Evolutionary conservation across 768 basidiomycete genomes (phyloP), one percentile per base, ranked within the genome.

Genomic region (Glaciozyma martinii): DNA sequence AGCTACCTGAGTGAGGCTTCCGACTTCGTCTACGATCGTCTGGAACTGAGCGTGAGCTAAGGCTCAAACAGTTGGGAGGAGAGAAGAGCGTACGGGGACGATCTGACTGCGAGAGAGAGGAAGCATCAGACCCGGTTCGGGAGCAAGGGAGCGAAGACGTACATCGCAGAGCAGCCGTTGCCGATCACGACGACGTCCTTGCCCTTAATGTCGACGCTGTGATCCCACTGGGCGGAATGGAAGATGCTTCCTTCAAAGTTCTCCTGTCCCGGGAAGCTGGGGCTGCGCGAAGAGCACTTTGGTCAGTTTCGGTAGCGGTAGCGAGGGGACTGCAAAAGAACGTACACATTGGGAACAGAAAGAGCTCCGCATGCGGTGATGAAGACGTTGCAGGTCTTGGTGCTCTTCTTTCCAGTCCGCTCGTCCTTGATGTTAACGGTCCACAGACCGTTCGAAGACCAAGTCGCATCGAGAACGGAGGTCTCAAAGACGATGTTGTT

Each of bases 151-250:
- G 50, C 50, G 50, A 52, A 64, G 44, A 71, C 56, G 52, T 74
- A 72, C 18, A 60, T 58, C 0, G 71, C 73, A 6, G 65, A 58
- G 65, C 73, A 74, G 37, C 73, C 73, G 47, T 74, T 74, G 16
- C 73, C 73, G 33, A 74, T 63, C 10, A 74, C 56, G 33, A 73
- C 67, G 43, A 73, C 66, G 52, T 71, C 44, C 62, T 74, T 74
- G 55, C 40, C 71, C 50, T 56, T 60, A 19, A 73, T 25, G 29
- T 65, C 61, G 30, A 73, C 66, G 21, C 40, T 32, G 33, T 60
- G 55, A 33, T 57, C 57, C 73, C 73, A 74, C 29, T 62, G 27
- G 1, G 67, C 68, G 18, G 69, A 62, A 62, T 74, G 73, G 57
- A 73, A 68, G 25, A 74, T 61, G 1, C 37, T 18, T 0, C 73